Conservation (phyloP, 768 basidiomycete genomes). For the Kwoniella europaea region DNA sequence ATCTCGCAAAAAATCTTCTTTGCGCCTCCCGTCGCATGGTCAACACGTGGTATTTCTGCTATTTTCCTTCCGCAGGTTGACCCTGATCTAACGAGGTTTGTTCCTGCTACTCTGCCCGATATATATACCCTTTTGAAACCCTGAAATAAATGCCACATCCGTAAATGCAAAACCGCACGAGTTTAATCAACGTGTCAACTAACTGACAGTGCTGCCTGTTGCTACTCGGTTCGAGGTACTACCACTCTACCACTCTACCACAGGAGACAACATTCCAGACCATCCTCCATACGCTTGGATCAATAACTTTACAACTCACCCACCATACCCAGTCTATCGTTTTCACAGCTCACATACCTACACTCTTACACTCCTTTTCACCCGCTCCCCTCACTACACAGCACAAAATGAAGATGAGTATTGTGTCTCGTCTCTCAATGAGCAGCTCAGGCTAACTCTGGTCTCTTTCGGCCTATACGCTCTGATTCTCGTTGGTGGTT, state of each 20-base stretch:
- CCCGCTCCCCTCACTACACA: slow-evolving; percentile 2
- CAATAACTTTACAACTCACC: background rate
- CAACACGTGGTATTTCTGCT: background rate
- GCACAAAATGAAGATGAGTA: slow-evolving; percentile 54
- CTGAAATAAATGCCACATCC: background rate
- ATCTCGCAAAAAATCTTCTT: no score
- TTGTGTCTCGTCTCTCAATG: background rate
- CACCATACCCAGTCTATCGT: no score
- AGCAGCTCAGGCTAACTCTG: slow-evolving; percentile 16
- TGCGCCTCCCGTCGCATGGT: no score
- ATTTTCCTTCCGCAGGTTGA: slow-evolving; percentile 1
- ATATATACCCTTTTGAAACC: background rate
- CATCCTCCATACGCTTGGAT: background rate
- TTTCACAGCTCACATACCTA: no score
- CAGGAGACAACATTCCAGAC: background rate
- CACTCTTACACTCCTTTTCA: slow-evolving; percentile 20
- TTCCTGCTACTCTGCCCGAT: slow-evolving; percentile 11
- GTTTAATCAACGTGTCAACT: slow-evolving; percentile 2
- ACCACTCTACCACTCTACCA: slow-evolving; percentile 1
- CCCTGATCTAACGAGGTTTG: background rate
- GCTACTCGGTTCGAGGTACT: background rate
- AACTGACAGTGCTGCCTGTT: background rate
- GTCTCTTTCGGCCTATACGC: slow-evolving; percentile 42
- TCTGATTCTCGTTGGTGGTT: slow-evolving; percentile 63
- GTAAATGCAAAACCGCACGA: background rate